Base-by-base conservation (phyloP, 1,139 yeast genomes). In the Diutina ranongensis region DNA sequence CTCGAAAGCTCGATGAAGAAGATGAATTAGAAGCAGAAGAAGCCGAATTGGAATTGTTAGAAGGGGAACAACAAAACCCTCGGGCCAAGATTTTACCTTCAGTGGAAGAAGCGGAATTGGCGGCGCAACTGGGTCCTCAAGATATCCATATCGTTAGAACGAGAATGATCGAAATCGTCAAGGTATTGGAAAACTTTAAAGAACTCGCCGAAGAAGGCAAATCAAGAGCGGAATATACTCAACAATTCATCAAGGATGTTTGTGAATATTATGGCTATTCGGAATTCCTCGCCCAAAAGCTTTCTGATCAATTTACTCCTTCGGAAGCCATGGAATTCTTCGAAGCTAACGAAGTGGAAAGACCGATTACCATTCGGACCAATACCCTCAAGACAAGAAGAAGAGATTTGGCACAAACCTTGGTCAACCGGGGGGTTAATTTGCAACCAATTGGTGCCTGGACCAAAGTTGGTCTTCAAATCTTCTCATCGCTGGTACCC, bases 381-480 rank as follows among this genome's bases (percentile, higher is more conserved):
- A 94, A 94, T 64, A 94, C 98, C 22, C 72, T 94, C 53, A 85
- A 84, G 59, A 85, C 97, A 4, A 81, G 96, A 67, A 83, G 98
- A 64, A 78, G 98, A 62, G 97, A 94, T 57, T 75, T 94, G 55
- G 97, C 97, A 2, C 98, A 94, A 63, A 80, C 92, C 13, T 75
- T 94, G 51, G 95, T 92, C 47, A 92, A 89, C 65, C 80, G 97
- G 60, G 98, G 99, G 59, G 98, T 92, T 49, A 94, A 92, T 62
- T 72, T 94, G 55, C 97, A 94, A 65, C 97, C 97, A 44, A 87
- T 94, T 57, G 97, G 97, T 42, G 71, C 86, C 35, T 94, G 99
- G 99, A 88, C 97, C 31, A 94, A 92, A 65, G 97, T 92, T 45
- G 98, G 98, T 50, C 72, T 94, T 54, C 98, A 94, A 65, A 80